Evolutionary conservation across 495 filamentous ascomycete genomes (phyloP).

Genomic region (Sporormia fimetaria): DNA sequence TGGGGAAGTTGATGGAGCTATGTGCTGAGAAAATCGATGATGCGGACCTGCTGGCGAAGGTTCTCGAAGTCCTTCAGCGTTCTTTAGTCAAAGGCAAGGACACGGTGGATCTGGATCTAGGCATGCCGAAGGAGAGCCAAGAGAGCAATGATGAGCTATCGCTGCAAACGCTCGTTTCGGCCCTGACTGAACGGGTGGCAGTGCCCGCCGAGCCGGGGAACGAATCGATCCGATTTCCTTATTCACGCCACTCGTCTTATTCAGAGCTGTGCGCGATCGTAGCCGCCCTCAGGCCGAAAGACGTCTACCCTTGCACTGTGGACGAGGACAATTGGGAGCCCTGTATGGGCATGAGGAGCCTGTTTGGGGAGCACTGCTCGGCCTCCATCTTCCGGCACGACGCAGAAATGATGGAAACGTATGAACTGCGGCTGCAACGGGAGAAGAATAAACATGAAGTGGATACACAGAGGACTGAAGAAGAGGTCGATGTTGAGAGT

Average conservation of each 20-base stretch:
- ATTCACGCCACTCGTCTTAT: slow-evolving; percentile 84
- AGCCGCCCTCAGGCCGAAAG: slow-evolving; percentile 53
- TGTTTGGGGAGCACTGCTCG: slow-evolving; percentile 65
- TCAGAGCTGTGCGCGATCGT: slow-evolving; percentile 64
- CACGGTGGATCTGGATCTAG: slow-evolving; percentile 12
- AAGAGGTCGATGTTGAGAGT: background rate
- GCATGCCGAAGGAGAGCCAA: slow-evolving; percentile 8
- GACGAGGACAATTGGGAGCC: slow-evolving; percentile 51
- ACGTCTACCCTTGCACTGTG: slow-evolving; percentile 79
- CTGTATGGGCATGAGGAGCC: slow-evolving; percentile 45
- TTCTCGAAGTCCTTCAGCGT: slow-evolving; percentile 8
- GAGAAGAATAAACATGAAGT: slow-evolving; percentile 1
- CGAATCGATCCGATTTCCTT: slow-evolving; percentile 52
- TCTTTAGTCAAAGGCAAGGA: slow-evolving; percentile 6
- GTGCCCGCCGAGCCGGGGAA: background rate
- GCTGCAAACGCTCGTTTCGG: slow-evolving; percentile 12
- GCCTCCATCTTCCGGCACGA: slow-evolving; percentile 55
- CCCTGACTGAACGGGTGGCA: background rate
- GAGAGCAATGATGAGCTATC: slow-evolving; percentile 8
- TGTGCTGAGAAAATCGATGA: slow-evolving; percentile 14
- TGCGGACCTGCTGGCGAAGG: slow-evolving; percentile 8
- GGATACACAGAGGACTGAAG: slow-evolving; percentile 3
- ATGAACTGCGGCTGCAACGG: slow-evolving; percentile 5
- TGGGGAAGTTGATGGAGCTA: slow-evolving; percentile 22
- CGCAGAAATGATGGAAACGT: slow-evolving; percentile 40